A percentile compares a stretch with the other conserved stretches of the same genome.
phyloP scores from a whole-genome alignment of 345 rosid genomes.

The Camelina sativa region DNA sequence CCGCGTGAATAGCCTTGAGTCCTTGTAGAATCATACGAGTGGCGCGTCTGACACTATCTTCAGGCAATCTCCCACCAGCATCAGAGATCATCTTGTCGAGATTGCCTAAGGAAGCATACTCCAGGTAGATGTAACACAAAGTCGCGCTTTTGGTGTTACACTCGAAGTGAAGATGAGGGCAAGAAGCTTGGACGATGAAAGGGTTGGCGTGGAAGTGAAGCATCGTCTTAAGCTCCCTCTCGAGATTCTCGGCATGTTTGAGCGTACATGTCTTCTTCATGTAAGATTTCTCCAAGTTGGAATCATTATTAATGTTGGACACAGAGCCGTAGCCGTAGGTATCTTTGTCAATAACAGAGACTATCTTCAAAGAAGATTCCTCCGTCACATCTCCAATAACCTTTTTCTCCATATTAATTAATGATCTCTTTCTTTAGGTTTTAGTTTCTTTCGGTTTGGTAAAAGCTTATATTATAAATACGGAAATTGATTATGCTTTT shows the following conservation, averaged over 20 bases:
- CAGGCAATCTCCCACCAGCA: not conserved
- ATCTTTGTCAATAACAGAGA: not conserved
- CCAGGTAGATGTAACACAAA: slow-evolving; percentile 17
- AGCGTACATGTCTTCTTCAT: not conserved
- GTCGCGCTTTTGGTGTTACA: not conserved
- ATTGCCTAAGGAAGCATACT: not conserved
- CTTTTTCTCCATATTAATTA: not conserved
- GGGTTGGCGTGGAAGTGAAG: not conserved
- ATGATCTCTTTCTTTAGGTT: not conserved
- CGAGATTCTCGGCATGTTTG: not conserved
- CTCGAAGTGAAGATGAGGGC: not conserved
- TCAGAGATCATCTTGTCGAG: not conserved
- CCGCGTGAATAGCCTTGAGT: slow-evolving; percentile 4
- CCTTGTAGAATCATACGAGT: slow-evolving; percentile 16
- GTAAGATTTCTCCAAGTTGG: not conserved
- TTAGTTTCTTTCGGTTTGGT: not conserved
- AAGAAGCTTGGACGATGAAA: not conserved
- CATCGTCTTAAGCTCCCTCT: slow-evolving; percentile 3
- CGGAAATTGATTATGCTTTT: not conserved
- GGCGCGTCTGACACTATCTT: not conserved
- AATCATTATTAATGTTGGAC: not conserved
- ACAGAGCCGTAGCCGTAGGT: not conserved
- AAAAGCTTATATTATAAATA: not conserved
- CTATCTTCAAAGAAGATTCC: not conserved
- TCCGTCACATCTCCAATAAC: not conserved